phyloP scores from a whole-genome alignment of 2,329 filamentous ascomycete species.

The Fusarium lateritium region DNA sequence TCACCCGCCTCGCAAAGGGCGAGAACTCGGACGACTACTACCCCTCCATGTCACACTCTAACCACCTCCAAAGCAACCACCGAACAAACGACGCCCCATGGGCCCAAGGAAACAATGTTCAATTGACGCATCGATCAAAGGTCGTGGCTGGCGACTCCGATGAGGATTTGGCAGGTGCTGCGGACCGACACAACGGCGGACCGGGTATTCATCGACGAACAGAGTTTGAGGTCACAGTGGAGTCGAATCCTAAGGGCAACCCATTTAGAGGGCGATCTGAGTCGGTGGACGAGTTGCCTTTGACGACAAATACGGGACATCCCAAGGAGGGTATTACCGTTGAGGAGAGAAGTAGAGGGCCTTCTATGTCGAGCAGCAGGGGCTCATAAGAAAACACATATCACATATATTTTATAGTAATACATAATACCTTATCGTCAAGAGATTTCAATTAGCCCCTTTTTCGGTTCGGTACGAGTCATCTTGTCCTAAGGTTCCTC shows the following conservation, averaged over 20 bases:
- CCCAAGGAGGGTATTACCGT: conserved; percentile 28
- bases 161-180: conserved; percentile 5
- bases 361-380: conserved; percentile 30
- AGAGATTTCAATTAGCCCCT: too few relatives aligned
- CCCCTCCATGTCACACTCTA: conserved; percentile 39
- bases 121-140: conserved; percentile 40
- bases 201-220: conserved; percentile 42
- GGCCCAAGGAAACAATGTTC: conserved; percentile 25
- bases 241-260: conserved; percentile 19
- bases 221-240: conserved; percentile 44
- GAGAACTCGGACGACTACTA: conserved; percentile 41
- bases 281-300: conserved; percentile 35
- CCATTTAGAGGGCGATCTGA: conserved; percentile 6
- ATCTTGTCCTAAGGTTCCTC: too few relatives aligned
- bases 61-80: conserved; percentile 17
- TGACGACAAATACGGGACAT: conserved; percentile 44
- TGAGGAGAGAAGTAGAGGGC: conserved; percentile 20
- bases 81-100: conserved; percentile 30
- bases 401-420: background rate
- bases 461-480: too few relatives aligned
- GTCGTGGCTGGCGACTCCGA: conserved; percentile 43
- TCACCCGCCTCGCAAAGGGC: conserved; percentile 55
- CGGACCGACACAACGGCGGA: background rate
- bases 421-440: background rate
- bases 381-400: conserved; percentile 6